Evolutionary conservation across 148 eudicot genomes (phyloP), one percentile per base, ranked within the genome.

Genomic region (Beta vulgaris): DNA sequence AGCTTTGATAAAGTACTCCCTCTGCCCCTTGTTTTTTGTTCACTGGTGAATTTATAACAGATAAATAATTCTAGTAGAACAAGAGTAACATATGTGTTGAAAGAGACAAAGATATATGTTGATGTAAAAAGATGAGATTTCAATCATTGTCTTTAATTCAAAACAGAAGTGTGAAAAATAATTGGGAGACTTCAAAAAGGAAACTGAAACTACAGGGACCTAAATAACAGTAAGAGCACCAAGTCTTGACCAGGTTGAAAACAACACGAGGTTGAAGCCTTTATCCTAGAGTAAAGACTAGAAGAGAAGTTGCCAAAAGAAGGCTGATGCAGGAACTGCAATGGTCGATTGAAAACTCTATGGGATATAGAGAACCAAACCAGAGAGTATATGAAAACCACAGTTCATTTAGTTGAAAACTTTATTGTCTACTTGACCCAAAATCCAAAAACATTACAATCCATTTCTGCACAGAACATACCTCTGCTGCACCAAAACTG

Each of bases 401-500:
- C 53, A 16, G 42, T 39, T 10, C 42, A 39, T 39, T 39, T 39
- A 9, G 9, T 39, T 4, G 43, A 39, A 39, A 39, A 39, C 43
- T 3, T 39, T 39, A 39, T 21, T 51, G 25, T 25, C 26, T 5
- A 51, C 5, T 19, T n/a, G 4, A 51, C 6, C 6, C 18, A 37
- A 25, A 42, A 42, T 25, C 19, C 31, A 62, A 32, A 80, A 25
- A 26, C 3, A 53, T 51, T 51, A 2, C 57, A 19, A 7, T 21
- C 25, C 57, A 21, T 14, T 21, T 19, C 1, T 19, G 14, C 26
- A 57, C 15, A 59, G 42, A 68, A 53, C 70, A 54, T 84, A 92
- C 98, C 98, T 95, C 98, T 62, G 98, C 97, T 39, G 98, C 98
- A 23, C 86, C 99, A 76, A 95, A 95, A 48, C 92, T 85, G 81